Base-by-base conservation (phyloP, 345 rosid species). In the Ailanthus altissimus region DNA sequence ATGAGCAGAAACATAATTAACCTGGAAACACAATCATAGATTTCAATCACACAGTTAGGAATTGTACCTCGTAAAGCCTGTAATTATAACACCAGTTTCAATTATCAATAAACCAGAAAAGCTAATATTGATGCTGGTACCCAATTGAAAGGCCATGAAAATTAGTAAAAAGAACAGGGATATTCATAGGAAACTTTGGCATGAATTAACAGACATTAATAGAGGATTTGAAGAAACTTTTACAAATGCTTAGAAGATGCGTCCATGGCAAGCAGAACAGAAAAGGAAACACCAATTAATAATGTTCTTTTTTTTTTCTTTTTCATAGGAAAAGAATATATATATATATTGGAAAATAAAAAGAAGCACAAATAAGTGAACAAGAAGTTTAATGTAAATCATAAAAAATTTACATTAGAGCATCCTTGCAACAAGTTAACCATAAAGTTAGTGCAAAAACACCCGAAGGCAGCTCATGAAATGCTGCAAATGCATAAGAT, bases 1-100 rank as follows among this genome's bases (percentile, higher is more conserved):
- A 87, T 95, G 99, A 77, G 99, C 99, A 77, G 99, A 95, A 76
- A 90, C 96, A 85, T 93, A 95, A 77, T 90, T 95, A 32, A 95
- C 84, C 98, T 95, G 88, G 88, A 65, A 66, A 76, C 61, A 40
- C 5, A 54, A 80, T 42, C 54, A 69, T 78, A 74, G 51, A 73
- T 16, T 70, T 77, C 50, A 62, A 82, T 28, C 53, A 57, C 21
- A 74, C 42, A 26, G 9, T 51, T 63, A 67, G n/a, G n/a, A n/a
- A n/a, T n/a, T n/a, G n/a, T n/a, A n/a, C n/a, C n/a, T n/a, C n/a
- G n/a, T n/a, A n/a, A n/a, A n/a, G n/a, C n/a, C n/a, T n/a, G n/a
- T n/a, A n/a, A n/a, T n/a, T n/a, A n/a, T 72, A 75, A 62, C 46
- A 38, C 32, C 25, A 36, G 25, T 23, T 45, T 20, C 40, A 58